A percentile compares a stretch with the other conserved stretches of the same genome.
These are phyloP conservation scores for Pseudoneurospora amorphoporcata DNA, from an alignment of 495 filamentous ascomycete genomes.

Conservation along the genomic window DNA sequence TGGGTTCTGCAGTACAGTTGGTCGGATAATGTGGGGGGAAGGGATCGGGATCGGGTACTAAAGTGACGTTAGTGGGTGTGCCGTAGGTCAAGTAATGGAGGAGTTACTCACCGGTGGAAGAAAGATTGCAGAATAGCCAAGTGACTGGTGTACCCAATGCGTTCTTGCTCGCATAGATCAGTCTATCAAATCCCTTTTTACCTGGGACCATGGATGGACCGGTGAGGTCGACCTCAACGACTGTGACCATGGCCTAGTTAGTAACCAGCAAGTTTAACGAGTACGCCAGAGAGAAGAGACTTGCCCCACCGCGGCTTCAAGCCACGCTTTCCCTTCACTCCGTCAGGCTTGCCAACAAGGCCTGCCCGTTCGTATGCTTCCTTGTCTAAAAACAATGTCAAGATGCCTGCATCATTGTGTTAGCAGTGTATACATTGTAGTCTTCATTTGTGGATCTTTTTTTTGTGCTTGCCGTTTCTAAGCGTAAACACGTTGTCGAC, in stretches of 20 bases:
- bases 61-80: conserved; percentile 7
- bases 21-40: conserved; percentile 46
- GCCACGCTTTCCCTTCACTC: conserved; percentile 43
- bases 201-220: conserved; percentile 77
- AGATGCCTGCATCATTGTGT: conserved; percentile 40
- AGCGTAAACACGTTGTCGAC: conserved; percentile 72
- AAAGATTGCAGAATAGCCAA: conserved; percentile 74
- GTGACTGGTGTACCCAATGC: conserved; percentile 58
- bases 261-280: too few relatives aligned
- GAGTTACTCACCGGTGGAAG: conserved; percentile 23
- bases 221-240: conserved; percentile 72
- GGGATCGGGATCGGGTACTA: conserved; percentile 38
- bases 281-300: conserved; percentile 1
- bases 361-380: conserved; percentile 80
- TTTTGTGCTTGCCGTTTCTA: conserved; percentile 44
- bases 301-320: conserved; percentile 41
- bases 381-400: conserved; percentile 71
- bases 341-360: conserved; percentile 61
- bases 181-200: conserved; percentile 81
- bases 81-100: not conserved
- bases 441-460: not conserved
- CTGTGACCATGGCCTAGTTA: conserved; percentile 30
- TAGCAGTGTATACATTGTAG: not conserved
- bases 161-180: conserved; percentile 77
- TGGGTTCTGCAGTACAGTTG: conserved; percentile 28